Percentiles rank a stretch among this genome's conserved stretches.
Evolutionary conservation across 371 early-diverging fungal genomes (phyloP).

Genomic region (Mucor mucedo): DNA sequence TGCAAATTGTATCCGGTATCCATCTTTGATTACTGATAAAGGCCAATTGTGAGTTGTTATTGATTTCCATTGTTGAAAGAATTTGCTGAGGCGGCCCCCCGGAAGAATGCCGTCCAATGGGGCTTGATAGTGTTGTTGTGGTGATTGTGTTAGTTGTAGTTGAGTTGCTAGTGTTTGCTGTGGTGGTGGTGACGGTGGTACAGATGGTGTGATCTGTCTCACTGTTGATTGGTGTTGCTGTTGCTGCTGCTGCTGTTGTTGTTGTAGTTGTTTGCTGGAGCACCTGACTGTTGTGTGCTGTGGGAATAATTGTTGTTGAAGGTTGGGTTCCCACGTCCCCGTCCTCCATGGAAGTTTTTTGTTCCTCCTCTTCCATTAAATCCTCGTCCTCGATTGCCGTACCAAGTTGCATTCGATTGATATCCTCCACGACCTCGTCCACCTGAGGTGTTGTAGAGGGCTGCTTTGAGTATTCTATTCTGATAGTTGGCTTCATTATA

Average conservation of each 20-base stretch:
- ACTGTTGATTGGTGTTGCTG: constrained; percentile 8
- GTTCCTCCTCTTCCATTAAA: constrained; percentile 3
- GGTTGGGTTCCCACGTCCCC: constrained; percentile 22
- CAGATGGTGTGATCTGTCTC: background rate
- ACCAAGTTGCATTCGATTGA: background rate
- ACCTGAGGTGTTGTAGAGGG: background rate
- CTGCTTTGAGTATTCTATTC: constrained; percentile 9
- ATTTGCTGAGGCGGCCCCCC: background rate
- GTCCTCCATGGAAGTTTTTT: constrained; percentile 19
- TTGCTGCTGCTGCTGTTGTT: constrained; percentile 13
- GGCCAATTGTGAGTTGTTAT: constrained; percentile 1
- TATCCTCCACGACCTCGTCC: constrained; percentile 16
- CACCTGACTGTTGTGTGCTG: too few relatives aligned
- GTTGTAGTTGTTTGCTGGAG: too few relatives aligned
- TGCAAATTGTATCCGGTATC: background rate
- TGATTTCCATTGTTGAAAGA: background rate
- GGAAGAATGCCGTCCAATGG: constrained; percentile 8
- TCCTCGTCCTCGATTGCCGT: constrained; percentile 10
- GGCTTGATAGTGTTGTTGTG: too few relatives aligned
- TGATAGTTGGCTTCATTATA: constrained; percentile 21
- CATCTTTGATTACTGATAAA: background rate
- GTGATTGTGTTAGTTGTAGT: constrained; percentile 2
- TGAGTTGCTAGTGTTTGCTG: background rate
- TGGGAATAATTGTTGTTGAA: too few relatives aligned
- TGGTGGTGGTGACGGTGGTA: background rate